Percentiles rank a stretch among this genome's conserved stretches.
These are phyloP conservation scores for Dalbergia cultrata DNA, from an alignment of 306 rosid genomes.

Conservation along the genomic window DNA sequence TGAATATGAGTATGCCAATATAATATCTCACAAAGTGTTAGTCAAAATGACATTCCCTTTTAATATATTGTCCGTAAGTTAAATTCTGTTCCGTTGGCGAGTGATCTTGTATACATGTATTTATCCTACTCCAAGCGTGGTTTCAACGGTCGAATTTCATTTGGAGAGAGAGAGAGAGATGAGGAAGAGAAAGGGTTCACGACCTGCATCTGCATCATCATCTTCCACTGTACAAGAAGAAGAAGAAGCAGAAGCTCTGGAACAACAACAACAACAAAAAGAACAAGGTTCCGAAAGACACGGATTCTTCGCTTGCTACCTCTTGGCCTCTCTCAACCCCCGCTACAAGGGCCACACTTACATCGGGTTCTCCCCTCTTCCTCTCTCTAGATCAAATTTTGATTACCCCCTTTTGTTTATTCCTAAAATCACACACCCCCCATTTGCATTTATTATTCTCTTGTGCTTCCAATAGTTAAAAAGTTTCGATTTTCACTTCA, in stretches of 20 bases:
- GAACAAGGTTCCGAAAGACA: constrained; percentile 28
- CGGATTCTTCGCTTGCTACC: constrained; percentile 88
- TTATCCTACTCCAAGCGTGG: neutral
- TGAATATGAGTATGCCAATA: no score
- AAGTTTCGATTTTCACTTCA: constrained; percentile 13
- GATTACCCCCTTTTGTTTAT: constrained; percentile 6
- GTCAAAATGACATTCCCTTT: no score
- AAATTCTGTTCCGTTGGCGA: no score
- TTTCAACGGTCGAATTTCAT: constrained; percentile 80
- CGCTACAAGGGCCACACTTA: constrained; percentile 93
- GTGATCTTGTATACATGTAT: neutral
- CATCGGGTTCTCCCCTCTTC: constrained; percentile 66
- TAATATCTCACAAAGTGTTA: no score
- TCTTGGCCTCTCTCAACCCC: constrained; percentile 78
- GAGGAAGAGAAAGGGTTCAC: constrained; percentile 56
- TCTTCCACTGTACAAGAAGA: constrained; percentile 10
- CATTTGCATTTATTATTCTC: neutral
- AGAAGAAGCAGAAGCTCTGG: constrained; percentile 23
- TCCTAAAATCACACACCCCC: neutral
- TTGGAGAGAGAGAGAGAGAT: constrained; percentile 21
- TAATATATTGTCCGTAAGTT: no score
- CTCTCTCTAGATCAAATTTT: constrained; percentile 41
- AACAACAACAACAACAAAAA: neutral
- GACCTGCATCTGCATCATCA: constrained; percentile 44
- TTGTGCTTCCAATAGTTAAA: neutral